Evolutionary conservation across 2,329 filamentous ascomycete genomes (phyloP), one percentile per base, ranked within the genome.

Genomic region (Eutypella sp.): DNA sequence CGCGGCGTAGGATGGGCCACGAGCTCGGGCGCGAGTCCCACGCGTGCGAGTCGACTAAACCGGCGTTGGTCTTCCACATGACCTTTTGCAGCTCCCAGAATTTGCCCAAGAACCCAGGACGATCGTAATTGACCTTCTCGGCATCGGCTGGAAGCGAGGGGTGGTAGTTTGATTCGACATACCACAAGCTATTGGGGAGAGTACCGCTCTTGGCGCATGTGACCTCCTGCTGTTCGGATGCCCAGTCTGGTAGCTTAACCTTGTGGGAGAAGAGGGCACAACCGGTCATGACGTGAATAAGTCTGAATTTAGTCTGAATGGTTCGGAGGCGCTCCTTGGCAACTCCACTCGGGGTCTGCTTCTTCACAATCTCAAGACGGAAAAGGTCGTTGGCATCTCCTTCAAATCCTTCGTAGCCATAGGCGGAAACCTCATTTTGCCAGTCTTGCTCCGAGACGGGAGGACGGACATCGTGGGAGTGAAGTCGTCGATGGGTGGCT

Each of bases 1-100:
- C 93, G 51, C 93, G 89, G 56, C 82, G 82, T 43, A 99, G 81
- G 47, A 95, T 80, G 19, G 93, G 93, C 93, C 93, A 99, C 6
- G 90, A 92, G 27, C 83, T 81, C 25, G 93, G 93, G 39, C 93
- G 87, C 40, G 93, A 97, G 66, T 99, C 93, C 93, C 95, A 99
- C 43, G 91, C 89, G 64, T 99, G 93, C 16, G 91, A 96, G 61
- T 99, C 93, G 22, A 93, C 89, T 41, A 99, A 81, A 37, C 93
- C 93, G 25, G 93, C 93, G 63, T 99, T 99, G 29, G 93, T 99
- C 59, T 80, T 90, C 93, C 93, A 99, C 93, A 99, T 99, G 53
- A 99, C 93, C 68, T 87, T 85, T 65, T 99, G 91, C 38, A 99
- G 78, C 71, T 99, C 93, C 82, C 86, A 90, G 74, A 99, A 99